A percentile compares a stretch with the other conserved stretches of the same genome.
These are phyloP conservation scores for Exophiala sideris DNA, from an alignment of 2,329 filamentous ascomycete species.

Conservation along the genomic window DNA sequence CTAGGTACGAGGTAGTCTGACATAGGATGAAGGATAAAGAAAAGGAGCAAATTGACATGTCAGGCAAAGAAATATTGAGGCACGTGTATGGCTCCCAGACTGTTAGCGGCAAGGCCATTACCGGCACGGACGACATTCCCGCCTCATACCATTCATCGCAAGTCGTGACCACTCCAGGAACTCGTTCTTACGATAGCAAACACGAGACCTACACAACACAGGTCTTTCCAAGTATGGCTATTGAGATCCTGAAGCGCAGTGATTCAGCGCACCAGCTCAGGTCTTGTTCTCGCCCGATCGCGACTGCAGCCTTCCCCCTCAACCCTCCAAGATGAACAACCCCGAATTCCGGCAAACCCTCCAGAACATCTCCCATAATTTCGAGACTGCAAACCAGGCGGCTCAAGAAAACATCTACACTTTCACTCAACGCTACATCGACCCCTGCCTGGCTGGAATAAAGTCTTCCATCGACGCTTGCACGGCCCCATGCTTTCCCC, in stretches of 20 bases:
- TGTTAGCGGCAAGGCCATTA: too few relatives aligned
- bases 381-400: conserved; percentile 84
- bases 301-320: background rate
- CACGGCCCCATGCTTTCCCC: conserved; percentile 65
- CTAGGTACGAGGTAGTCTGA: too few relatives aligned
- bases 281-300: background rate
- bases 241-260: conserved; percentile 11
- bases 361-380: conserved; percentile 86
- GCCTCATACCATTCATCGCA: too few relatives aligned
- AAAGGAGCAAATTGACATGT: too few relatives aligned
- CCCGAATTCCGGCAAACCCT: conserved; percentile 74
- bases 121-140: too few relatives aligned
- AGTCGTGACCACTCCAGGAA: too few relatives aligned
- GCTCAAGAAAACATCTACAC: conserved; percentile 89
- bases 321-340: conserved; percentile 27
- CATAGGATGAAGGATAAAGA: too few relatives aligned
- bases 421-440: conserved; percentile 81
- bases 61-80: too few relatives aligned
- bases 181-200: too few relatives aligned
- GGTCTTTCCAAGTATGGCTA: conserved; percentile 17
- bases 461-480: conserved; percentile 63
- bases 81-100: too few relatives aligned
- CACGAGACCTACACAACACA: conserved; percentile 28
- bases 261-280: conserved; percentile 9
- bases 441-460: conserved; percentile 71